Evolutionary conservation across 371 early-diverging fungal species (phyloP).

Genomic region (Mucor mucedo): DNA sequence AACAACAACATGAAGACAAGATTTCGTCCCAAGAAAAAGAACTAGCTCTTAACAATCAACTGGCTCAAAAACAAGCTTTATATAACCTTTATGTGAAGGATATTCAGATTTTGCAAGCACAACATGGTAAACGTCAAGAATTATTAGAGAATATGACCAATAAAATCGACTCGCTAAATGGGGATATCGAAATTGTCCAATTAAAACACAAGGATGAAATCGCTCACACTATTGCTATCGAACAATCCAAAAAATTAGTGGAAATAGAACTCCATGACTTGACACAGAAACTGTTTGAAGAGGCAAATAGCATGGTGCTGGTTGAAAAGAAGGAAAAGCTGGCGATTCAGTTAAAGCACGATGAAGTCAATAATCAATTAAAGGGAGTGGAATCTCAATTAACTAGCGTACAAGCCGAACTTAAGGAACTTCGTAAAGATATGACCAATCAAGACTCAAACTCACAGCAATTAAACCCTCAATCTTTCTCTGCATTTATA

Average conservation of each 20-base stretch:
- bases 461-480: not conserved
- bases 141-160: not conserved
- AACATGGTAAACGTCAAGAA: constrained; percentile 1
- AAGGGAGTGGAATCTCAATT: constrained; percentile 40
- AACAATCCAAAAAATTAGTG: constrained; percentile 65
- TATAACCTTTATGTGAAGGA: constrained; percentile 1
- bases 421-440: constrained; percentile 28
- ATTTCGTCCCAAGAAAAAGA: not conserved
- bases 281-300: constrained; percentile 80
- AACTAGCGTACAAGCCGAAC: constrained; percentile 17
- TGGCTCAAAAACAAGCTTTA: constrained; percentile 3
- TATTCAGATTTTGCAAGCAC: not conserved
- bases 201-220: constrained; percentile 79
- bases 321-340: constrained; percentile 67
- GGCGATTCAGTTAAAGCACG: constrained; percentile 58
- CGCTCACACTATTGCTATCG: constrained; percentile 68
- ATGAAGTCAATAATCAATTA: constrained; percentile 60
- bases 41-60: no score
- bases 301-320: constrained; percentile 87
- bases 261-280: constrained; percentile 80
- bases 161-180: constrained; percentile 75
- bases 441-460: constrained; percentile 18
- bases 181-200: constrained; percentile 78
- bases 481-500: not conserved
- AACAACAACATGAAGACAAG: constrained; percentile 6